phyloP scores from a whole-genome alignment of 73 alveolate genomes.

The Paramecium sexaurelia region DNA sequence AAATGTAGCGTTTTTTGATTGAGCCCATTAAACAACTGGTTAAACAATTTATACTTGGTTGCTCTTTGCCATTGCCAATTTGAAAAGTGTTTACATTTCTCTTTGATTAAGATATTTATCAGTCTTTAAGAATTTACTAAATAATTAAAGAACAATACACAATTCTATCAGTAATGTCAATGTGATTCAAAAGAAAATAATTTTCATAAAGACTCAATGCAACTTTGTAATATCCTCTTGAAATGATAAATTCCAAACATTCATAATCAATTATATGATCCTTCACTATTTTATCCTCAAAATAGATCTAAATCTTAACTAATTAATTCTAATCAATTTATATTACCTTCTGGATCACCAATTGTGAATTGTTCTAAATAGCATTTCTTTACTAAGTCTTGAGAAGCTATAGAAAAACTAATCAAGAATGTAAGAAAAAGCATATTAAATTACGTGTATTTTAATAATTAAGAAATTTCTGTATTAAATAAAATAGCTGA shows the following conservation, averaged over 20 bases:
- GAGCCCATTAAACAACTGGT: conserved; percentile 58
- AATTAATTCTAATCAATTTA: background rate
- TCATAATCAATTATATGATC: background rate
- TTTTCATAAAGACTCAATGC: conserved; percentile 33
- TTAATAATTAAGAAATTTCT: conserved; percentile 24
- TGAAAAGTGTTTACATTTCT: conserved; percentile 37
- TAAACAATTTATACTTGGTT: conserved; percentile 21
- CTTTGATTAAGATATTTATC: conserved; percentile 21
- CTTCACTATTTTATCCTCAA: background rate
- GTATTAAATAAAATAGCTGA: background rate
- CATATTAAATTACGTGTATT: conserved; percentile 55
- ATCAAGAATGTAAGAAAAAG: background rate
- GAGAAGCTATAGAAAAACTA: background rate
- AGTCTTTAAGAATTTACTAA: conserved; percentile 16
- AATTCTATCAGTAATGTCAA: conserved; percentile 43
- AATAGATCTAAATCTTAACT: conserved; percentile 12
- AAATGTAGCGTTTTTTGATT: conserved; percentile 39
- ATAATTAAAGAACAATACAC: background rate
- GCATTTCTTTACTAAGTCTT: conserved; percentile 3
- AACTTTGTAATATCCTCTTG: conserved; percentile 52
- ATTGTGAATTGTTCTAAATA: conserved; percentile 49
- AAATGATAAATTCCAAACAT: conserved; percentile 39
- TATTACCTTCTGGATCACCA: conserved; percentile 52
- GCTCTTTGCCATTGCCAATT: conserved; percentile 41
- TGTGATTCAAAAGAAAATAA: conserved; percentile 15